Evolutionary conservation across 108 stramenopile genomes (phyloP), one percentile per base, ranked within the genome.

Genomic region (Nitzschia palea): DNA sequence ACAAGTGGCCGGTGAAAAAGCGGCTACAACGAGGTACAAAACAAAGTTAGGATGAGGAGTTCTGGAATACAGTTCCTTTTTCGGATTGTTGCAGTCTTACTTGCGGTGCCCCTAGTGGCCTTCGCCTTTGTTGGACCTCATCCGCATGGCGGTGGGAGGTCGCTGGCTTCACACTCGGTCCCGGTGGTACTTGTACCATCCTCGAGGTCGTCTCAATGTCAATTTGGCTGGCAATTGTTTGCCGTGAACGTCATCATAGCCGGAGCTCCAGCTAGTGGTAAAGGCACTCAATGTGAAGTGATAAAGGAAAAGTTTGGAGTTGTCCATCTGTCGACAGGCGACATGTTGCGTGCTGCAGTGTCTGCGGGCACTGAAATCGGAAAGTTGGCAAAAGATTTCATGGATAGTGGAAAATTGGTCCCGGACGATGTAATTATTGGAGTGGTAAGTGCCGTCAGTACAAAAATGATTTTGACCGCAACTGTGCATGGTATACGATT

Each of bases 351-450:
- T 48, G 76, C 72, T 10, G 80, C 80, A 20, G 84, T 87, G 2
- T 69, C 83, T 1, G 69, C 71, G 22, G 73, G 60, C 23, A 63
- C 73, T 4, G 67, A 72, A 14, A 82, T 95, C 15, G 94, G 94
- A 18, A 72, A 72, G 47, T 6, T 65, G 52, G 95, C 92, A 8
- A 94, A 95, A 68, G 87, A 87, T 36, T 93, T 73, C 63, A 95
- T 98, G 95, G 94, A 98, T 42, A 62, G 72, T 57, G 98, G 98
- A 8, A 81, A 94, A 56, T 84, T 99, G 26, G 98, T 99, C 29
- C 96, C 97, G 0, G 98, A 99, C 64, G 93, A 95, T 28, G 86
- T 98, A 37, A 97, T 99, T 50, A 98, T 97, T 61, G 93, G 89
- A 55, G 76, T 94, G 51, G 90, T 90, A 67, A 68, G 86, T 66